These are phyloP conservation scores for Plasmodium vinckei DNA, from an alignment of 169 alveolate genomes.

Conservation along the genomic window DNA sequence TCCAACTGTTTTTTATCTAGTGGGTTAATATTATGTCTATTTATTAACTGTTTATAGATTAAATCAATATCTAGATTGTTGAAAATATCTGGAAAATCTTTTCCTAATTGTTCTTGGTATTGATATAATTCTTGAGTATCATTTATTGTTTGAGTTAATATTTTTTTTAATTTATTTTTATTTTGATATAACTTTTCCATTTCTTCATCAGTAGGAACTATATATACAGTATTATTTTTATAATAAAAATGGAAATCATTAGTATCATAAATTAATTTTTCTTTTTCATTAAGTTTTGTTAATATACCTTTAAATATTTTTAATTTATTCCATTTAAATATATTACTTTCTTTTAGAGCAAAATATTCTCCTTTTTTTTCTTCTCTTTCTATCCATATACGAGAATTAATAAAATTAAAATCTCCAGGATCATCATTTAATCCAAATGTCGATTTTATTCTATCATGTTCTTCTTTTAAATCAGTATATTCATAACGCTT, in stretches of 20 bases:
- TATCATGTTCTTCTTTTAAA: conserved; percentile 73
- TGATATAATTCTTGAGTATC: conserved; percentile 63
- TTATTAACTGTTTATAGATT: conserved; percentile 50
- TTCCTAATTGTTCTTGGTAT: conserved; percentile 63
- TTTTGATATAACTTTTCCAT: conserved; percentile 80
- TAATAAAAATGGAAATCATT: conserved; percentile 84
- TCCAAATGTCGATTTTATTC: conserved; percentile 81
- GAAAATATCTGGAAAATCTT: conserved; percentile 47
- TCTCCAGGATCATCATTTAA: conserved; percentile 89
- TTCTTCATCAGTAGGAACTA: conserved; percentile 83
- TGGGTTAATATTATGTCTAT: conserved; percentile 70
- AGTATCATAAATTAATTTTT: conserved; percentile 79
- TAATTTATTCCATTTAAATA: conserved; percentile 88
- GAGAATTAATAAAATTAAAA: conserved; percentile 78
- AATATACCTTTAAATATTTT: conserved; percentile 80
- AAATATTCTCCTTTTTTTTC: conserved; percentile 86
- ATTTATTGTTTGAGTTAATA: conserved; percentile 64
- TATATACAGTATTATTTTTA: conserved; percentile 81
- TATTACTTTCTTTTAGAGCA: conserved; percentile 88
- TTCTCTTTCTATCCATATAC: conserved; percentile 88
- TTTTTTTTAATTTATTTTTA: conserved; percentile 76
- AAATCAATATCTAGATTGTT: conserved; percentile 55
- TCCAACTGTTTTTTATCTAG: conserved; percentile 46
- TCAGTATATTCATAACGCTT: conserved; percentile 78
- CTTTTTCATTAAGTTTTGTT: conserved; percentile 81